phyloP scores from a whole-genome alignment of 352 stramenopile species.

The Pythium phragmitis region DNA sequence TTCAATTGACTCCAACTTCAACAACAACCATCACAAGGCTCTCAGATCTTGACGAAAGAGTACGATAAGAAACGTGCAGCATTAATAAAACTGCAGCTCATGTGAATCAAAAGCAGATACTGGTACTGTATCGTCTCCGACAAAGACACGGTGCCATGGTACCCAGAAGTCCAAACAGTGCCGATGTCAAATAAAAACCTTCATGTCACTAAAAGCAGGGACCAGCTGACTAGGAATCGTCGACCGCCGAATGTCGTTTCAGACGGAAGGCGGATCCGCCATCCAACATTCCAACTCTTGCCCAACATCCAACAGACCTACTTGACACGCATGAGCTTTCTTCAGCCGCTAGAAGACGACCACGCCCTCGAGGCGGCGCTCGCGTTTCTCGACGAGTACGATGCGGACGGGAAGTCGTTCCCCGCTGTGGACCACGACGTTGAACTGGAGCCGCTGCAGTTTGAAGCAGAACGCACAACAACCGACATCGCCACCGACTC shows the following conservation, averaged over 20 bases:
- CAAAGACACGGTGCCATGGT: too few relatives aligned
- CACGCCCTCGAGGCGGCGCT: conserved; percentile 11
- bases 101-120: too few relatives aligned
- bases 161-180: too few relatives aligned
- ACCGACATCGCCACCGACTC: background rate
- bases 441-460: background rate
- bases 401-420: background rate
- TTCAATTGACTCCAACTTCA: too few relatives aligned
- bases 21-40: too few relatives aligned
- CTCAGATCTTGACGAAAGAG: too few relatives aligned
- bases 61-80: too few relatives aligned
- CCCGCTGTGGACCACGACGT: background rate
- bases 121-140: too few relatives aligned
- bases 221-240: background rate
- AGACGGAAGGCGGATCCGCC: background rate
- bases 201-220: conserved; percentile 2
- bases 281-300: background rate
- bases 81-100: too few relatives aligned
- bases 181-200: background rate
- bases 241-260: background rate
- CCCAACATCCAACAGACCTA: background rate
- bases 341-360: conserved; percentile 3
- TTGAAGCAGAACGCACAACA: background rate
- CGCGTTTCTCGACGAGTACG: conserved; percentile 19
- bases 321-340: background rate